These are phyloP conservation scores for Penicillium macrosclerotiorum DNA, from an alignment of 495 filamentous ascomycete genomes.

Conservation along the genomic window DNA sequence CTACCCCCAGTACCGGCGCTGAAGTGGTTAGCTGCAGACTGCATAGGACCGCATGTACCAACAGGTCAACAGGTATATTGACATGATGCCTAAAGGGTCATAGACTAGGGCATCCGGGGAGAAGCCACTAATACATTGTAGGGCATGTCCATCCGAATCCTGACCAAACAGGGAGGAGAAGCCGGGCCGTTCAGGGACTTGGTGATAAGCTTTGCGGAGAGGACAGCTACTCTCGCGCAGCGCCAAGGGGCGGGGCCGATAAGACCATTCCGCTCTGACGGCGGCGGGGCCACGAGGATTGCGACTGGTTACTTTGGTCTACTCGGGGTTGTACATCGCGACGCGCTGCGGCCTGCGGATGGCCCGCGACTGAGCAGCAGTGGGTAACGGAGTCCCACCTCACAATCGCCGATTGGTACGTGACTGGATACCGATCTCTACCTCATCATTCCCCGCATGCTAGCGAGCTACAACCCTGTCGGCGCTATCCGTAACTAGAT, in stretches of 20 bases:
- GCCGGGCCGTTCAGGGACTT: slow-evolving; percentile 10
- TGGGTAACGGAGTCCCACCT: not conserved
- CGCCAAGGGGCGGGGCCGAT: slow-evolving; percentile 4
- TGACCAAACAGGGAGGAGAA: slow-evolving; percentile 16
- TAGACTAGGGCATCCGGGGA: too few relatives aligned
- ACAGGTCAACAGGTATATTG: not conserved
- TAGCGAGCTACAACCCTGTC: slow-evolving; percentile 16
- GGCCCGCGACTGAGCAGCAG: not conserved
- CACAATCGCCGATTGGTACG: slow-evolving; percentile 6
- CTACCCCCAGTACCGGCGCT: too few relatives aligned
- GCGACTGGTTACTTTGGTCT: slow-evolving; percentile 1
- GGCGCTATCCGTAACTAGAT: slow-evolving; percentile 11
- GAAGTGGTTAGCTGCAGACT: too few relatives aligned
- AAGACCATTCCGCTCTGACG: not conserved
- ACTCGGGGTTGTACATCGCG: not conserved
- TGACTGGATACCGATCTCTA: slow-evolving; percentile 2
- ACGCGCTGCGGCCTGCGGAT: not conserved
- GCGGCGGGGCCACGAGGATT: not conserved
- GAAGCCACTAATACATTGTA: slow-evolving; percentile 2
- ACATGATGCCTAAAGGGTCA: too few relatives aligned
- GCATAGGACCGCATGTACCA: too few relatives aligned
- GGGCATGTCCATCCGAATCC: slow-evolving; percentile 24
- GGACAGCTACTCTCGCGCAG: slow-evolving; percentile 3
- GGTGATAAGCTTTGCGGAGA: slow-evolving; percentile 11
- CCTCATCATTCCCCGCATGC: slow-evolving; percentile 10